Evolutionary conservation across 371 early-diverging fungal species (phyloP), one percentile per base, ranked within the genome.

Genomic region (Massospora cicadina): DNA sequence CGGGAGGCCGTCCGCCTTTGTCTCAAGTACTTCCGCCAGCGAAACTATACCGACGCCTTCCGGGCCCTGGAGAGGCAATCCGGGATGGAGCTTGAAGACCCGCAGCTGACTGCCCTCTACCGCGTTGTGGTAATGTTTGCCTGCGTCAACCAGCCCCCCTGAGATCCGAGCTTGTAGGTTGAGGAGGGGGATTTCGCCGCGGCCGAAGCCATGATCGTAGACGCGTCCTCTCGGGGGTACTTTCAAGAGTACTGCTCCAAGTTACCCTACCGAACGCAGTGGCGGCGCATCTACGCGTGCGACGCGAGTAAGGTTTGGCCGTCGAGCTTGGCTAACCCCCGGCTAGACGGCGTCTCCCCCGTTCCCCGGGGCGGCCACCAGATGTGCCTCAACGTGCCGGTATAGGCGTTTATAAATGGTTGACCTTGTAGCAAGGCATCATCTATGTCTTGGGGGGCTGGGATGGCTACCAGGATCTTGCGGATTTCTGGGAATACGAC

Each of bases 401-500:
- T 68, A 54, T 33, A 2, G 21, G 54, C 13, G 25, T 27, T 60
- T 67, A 21, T 17, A 31, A 67, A 32, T 25, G 25, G 24, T 26
- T 66, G 17, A 13, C 1, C 28, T 24, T 43, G 1, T 55, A 75
- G 55, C 71, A 72, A 2, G 81, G 88, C 21, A 70, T 74, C n/a
- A 83, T 93, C 1, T 98, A 92, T 72, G 68, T 98, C 24, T 82
- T 90, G 68, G 98, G 98, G 17, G 98, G 98, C 5, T 98, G 95
- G 94, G 86, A 94, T 76, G 98, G 98, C 0, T 68, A 75, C 12
- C 71, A 78, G 32, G 93, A 96, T 65, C 72, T 97, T 32, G 76
- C 83, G 10, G 98, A 98, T 72, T 85, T 97, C 65, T 98, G 98
- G 98, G 75, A 74, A 57, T 90, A 76, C 66, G 74, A 81, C 63